Percentiles rank a stretch among this genome's conserved stretches.
Conservation (phyloP, 1,139 yeast genomes). For the Yamadazyma triangularis region DNA sequence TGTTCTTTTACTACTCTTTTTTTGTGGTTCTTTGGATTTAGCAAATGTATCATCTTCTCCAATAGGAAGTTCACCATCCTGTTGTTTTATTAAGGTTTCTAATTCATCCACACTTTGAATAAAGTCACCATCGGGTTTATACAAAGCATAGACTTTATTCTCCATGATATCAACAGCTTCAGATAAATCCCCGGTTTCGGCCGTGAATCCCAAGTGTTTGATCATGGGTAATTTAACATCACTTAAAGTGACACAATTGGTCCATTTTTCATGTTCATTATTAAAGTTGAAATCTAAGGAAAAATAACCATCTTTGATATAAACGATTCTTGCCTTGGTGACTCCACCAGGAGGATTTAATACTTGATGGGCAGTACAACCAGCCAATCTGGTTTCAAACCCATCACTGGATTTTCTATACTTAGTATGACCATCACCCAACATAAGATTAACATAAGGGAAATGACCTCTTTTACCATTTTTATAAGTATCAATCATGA, state of each 20-base stretch:
- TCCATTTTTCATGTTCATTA: constrained; percentile 51
- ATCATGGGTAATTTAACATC: constrained; percentile 45
- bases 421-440: constrained; percentile 56
- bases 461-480: constrained; percentile 67
- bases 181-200: constrained; percentile 78
- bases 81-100: constrained; percentile 26
- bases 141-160: constrained; percentile 47
- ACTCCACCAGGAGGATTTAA: constrained; percentile 43
- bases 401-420: constrained; percentile 76
- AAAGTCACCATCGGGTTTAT: constrained; percentile 36
- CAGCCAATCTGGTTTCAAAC: constrained; percentile 62
- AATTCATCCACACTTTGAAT: constrained; percentile 35
- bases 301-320: constrained; percentile 60
- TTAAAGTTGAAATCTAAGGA: constrained; percentile 66
- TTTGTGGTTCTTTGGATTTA: constrained; percentile 14
- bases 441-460: constrained; percentile 68
- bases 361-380: constrained; percentile 56
- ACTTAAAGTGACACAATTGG: constrained; percentile 59
- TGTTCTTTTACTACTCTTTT: constrained; percentile 17
- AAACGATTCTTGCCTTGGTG: constrained; percentile 56
- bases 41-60: constrained; percentile 14
- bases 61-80: constrained; percentile 21
- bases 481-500: constrained; percentile 75
- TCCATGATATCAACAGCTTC: constrained; percentile 59
- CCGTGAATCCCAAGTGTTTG: constrained; percentile 66